Conservation (phyloP, 2,329 filamentous ascomycete genomes). For the Coleophoma crateriformis region DNA sequence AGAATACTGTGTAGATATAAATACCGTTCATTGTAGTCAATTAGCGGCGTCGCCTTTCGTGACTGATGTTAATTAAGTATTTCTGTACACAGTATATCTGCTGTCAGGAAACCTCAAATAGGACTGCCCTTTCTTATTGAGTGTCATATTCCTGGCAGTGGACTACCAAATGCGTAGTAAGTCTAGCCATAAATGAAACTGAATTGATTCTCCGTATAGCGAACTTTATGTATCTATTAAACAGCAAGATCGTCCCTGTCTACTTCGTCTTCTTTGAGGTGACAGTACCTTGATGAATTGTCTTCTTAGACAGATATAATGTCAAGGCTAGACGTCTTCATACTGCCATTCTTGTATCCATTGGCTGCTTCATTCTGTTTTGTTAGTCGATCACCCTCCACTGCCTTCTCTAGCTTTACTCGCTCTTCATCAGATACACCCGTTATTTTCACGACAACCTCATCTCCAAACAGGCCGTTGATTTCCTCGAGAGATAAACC, state of each 20-base stretch:
- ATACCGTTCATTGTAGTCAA: no score
- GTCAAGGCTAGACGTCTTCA: not conserved
- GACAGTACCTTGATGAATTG: no score
- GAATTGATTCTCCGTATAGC: not conserved
- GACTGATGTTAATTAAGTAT: no score
- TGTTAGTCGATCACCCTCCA: not conserved
- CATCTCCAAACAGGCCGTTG: constrained; percentile 4
- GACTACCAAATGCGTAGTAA: no score
- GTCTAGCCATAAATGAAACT: no score
- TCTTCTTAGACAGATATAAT: not conserved
- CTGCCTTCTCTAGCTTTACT: not conserved
- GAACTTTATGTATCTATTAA: not conserved
- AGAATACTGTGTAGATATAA: no score
- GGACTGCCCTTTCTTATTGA: no score
- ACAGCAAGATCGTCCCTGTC: not conserved
- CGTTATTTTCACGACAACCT: constrained; percentile 1
- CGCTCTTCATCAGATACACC: not conserved
- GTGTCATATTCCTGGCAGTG: no score
- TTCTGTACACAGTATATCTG: no score
- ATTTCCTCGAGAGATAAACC: constrained; percentile 5
- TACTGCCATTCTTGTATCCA: not conserved
- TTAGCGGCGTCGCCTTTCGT: no score
- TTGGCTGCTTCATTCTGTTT: not conserved
- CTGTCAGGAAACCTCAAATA: no score
- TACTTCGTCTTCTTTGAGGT: no score